Evolutionary conservation across 768 basidiomycete genomes (phyloP), one percentile per base, ranked within the genome.

Genomic region (Phlegmacium glaucopus): DNA sequence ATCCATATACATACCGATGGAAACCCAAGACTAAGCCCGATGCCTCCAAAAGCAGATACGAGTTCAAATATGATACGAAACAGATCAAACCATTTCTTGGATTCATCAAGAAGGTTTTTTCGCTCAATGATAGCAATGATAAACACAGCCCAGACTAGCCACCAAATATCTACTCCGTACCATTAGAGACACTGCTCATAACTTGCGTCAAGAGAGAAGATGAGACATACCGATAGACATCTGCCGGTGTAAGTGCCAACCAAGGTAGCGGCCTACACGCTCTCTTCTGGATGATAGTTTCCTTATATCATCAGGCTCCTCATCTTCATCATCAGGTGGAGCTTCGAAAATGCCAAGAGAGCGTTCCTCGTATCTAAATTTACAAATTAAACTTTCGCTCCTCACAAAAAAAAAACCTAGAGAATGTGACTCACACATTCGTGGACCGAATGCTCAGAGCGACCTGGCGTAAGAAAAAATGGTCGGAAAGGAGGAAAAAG

Each of bases 61-160:
- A 87, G 60, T 60, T 87, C 84, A 52, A 86, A 86, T 4, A 82
- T 60, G 12, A 80, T 65, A 6, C 71, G 60, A 63, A 79, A 80
- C 29, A 77, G 43, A 48, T 81, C 80, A 62, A 90, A 85, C 79
- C 81, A 86, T 28, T 76, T 74, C 52, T 79, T 78, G 5, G 66
- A 68, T 13, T 73, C 66, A 44, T 86, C 72, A 62, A 79, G 69
- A 37, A 87, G 62, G 36, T 76, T 74, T 8, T 70, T 76, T 4
- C 78, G 72, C 66, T 90, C 88, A 32, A 89, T 77, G 45, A 90
- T 82, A 39, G 84, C 80, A 36, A 90, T 71, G 11, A 85, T 56
- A 66, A 87, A 87, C 2, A 92, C 74, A 1, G 77, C 86, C 64
- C 81, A 80, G 0, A 80, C 83, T 7, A 91, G 74, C 87, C 86